Evolutionary conservation across 441 rosid genomes (phyloP).

Genomic region (Daphne laureola): DNA sequence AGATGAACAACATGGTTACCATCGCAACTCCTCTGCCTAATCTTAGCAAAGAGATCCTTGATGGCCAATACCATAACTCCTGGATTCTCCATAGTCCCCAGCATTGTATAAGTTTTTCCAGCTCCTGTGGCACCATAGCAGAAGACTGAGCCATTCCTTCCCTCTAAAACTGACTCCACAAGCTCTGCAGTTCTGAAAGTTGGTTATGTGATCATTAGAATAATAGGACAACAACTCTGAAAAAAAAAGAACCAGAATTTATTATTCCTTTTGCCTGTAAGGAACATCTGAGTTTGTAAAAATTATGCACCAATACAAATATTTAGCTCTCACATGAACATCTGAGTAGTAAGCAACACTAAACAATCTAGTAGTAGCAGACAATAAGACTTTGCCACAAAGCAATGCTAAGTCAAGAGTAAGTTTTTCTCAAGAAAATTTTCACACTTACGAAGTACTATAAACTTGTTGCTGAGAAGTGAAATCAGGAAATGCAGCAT

Average conservation of each 20-base stretch:
- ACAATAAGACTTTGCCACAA: no score
- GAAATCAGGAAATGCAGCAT: slow-evolving; percentile 76
- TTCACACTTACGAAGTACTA: slow-evolving; percentile 63
- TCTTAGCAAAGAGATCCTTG: slow-evolving; percentile 76
- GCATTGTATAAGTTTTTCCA: slow-evolving; percentile 92
- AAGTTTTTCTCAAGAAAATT: no score
- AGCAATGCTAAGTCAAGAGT: no score
- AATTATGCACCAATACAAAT: no score
- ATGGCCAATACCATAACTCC: slow-evolving; percentile 98
- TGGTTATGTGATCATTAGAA: neutral
- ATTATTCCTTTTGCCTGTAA: no score
- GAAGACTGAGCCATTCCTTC: slow-evolving; percentile 91
- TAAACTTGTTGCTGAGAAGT: slow-evolving; percentile 77
- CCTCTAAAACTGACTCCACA: slow-evolving; percentile 80
- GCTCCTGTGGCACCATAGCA: slow-evolving; percentile 98
- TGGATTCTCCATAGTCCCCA: slow-evolving; percentile 81
- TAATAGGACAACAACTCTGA: no score
- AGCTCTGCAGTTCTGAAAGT: slow-evolving; percentile 79
- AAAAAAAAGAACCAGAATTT: no score
- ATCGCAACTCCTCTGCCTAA: slow-evolving; percentile 78
- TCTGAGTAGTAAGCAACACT: no score
- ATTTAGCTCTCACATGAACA: no score
- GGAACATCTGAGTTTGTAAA: no score
- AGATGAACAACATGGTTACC: slow-evolving; percentile 86
- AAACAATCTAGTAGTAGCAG: no score